Conservation (phyloP, 257 asterid species). For the Scutellaria minor region DNA sequence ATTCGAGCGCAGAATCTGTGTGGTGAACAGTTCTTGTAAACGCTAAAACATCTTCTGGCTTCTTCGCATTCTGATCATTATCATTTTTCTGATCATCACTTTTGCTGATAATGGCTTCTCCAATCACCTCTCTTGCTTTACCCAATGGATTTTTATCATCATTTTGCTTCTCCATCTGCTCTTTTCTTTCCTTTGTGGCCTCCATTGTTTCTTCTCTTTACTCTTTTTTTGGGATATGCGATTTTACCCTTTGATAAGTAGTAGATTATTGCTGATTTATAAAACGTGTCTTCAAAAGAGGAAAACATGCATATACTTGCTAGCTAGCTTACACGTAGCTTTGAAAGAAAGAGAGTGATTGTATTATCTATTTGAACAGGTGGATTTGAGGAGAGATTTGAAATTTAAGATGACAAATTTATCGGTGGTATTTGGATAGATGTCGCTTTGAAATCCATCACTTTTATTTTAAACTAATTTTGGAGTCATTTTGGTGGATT, state of each 20-base stretch:
- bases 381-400: too few relatives aligned
- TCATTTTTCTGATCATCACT: not conserved
- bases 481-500: too few relatives aligned
- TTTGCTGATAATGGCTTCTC: constrained; percentile 42
- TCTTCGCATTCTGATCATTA: not conserved
- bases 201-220: constrained; percentile 28
- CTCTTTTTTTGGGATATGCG: not conserved
- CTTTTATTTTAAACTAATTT: too few relatives aligned
- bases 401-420: too few relatives aligned
- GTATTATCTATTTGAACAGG: too few relatives aligned
- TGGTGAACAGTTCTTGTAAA: constrained; percentile 49
- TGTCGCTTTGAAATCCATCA: too few relatives aligned
- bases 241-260: not conserved
- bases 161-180: constrained; percentile 31
- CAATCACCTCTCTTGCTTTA: constrained; percentile 41
- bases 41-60: constrained; percentile 45
- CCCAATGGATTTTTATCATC: constrained; percentile 27
- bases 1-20: constrained; percentile 45
- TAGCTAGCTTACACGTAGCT: constrained; percentile 4
- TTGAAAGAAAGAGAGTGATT: too few relatives aligned
- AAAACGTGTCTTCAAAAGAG: constrained; percentile 18
- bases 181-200: constrained; percentile 40
- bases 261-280: not conserved
- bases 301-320: not conserved
- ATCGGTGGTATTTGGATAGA: too few relatives aligned